phyloP scores from a whole-genome alignment of 1,284 basidiomycete genomes.

The Anthracocystis panici-leucophaei region DNA sequence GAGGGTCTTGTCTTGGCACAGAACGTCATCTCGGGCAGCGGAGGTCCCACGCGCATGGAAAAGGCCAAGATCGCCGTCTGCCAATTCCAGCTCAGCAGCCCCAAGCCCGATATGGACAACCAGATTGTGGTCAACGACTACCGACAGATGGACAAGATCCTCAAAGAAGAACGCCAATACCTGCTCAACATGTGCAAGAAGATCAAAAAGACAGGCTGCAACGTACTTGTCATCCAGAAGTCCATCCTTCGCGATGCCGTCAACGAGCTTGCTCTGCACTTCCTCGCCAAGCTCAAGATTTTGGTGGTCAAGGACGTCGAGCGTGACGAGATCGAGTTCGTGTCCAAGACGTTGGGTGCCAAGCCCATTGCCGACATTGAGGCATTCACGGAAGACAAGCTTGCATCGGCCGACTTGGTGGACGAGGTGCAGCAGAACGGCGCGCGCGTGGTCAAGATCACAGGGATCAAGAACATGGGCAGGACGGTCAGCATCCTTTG shows the following conservation, averaged over 20 bases:
- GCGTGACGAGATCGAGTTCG: constrained; percentile 98
- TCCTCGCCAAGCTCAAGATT: constrained; percentile 97
- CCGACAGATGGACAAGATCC: constrained; percentile 99
- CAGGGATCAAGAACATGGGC: constrained; percentile 93
- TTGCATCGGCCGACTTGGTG: constrained; percentile 93
- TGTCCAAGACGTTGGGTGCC: constrained; percentile 92
- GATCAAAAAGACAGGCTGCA: constrained; percentile 99
- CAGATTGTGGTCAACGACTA: constrained; percentile 99
- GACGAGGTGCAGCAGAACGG: constrained; percentile 89
- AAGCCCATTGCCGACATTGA: constrained; percentile 98
- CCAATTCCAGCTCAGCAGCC: constrained; percentile 97
- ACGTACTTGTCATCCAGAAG: constrained; percentile 97
- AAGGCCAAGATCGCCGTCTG: constrained; percentile 99
- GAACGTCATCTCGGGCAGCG: constrained; percentile 88
- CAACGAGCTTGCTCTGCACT: constrained; percentile 97
- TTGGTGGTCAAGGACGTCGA: constrained; percentile 98
- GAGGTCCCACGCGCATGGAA: constrained; percentile 94
- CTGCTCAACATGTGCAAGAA: constrained; percentile 98
- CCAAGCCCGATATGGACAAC: constrained; percentile 99
- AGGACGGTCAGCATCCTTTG: constrained; percentile 95
- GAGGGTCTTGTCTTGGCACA: constrained; percentile 97
- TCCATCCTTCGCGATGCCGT: constrained; percentile 98
- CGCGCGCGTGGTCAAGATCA: constrained; percentile 92
- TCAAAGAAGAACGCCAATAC: constrained; percentile 99
- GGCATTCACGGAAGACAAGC: constrained; percentile 97